These are phyloP conservation scores for Tubosaeta brunneosetosa DNA, from an alignment of 768 basidiomycete species.

Conservation along the genomic window DNA sequence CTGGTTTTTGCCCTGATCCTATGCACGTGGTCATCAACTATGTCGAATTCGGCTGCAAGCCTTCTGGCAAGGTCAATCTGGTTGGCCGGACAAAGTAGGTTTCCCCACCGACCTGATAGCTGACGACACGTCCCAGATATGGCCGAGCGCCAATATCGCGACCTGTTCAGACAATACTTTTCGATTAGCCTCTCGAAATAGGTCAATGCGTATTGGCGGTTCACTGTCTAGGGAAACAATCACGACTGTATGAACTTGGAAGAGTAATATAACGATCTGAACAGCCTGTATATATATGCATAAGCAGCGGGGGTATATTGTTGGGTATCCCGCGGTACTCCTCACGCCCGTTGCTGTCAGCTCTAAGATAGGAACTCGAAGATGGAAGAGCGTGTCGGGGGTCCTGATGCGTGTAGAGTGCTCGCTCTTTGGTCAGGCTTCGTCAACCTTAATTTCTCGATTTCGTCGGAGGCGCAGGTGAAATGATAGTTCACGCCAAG, in stretches of 20 bases:
- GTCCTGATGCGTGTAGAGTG: too few species aligned
- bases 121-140: slow-evolving; percentile 62
- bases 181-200: slow-evolving; percentile 54
- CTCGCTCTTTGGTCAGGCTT: too few species aligned
- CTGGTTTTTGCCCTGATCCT: too few species aligned
- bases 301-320: slow-evolving; percentile 25
- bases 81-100: slow-evolving; percentile 77
- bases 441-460: slow-evolving; percentile 41
- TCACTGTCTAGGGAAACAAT: neutral
- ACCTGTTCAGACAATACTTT: slow-evolving; percentile 65
- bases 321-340: too few species aligned
- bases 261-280: slow-evolving; percentile 13
- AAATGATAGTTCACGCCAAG: slow-evolving; percentile 14
- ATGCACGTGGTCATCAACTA: slow-evolving; percentile 67
- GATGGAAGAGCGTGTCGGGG: slow-evolving; percentile 2
- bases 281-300: slow-evolving; percentile 29
- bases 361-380: slow-evolving; percentile 23
- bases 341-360: slow-evolving; percentile 17
- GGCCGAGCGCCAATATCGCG: slow-evolving; percentile 70
- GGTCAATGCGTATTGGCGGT: slow-evolving; percentile 42
- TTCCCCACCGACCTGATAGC: neutral
- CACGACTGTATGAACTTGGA: slow-evolving; percentile 1
- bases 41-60: slow-evolving; percentile 63
- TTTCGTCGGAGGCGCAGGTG: slow-evolving; percentile 29
- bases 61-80: slow-evolving; percentile 66